A percentile compares a stretch with the other conserved stretches of the same genome.
These are phyloP conservation scores for Erythrophleum ivorense DNA, from an alignment of 331 rosid species.

Conservation along the genomic window DNA sequence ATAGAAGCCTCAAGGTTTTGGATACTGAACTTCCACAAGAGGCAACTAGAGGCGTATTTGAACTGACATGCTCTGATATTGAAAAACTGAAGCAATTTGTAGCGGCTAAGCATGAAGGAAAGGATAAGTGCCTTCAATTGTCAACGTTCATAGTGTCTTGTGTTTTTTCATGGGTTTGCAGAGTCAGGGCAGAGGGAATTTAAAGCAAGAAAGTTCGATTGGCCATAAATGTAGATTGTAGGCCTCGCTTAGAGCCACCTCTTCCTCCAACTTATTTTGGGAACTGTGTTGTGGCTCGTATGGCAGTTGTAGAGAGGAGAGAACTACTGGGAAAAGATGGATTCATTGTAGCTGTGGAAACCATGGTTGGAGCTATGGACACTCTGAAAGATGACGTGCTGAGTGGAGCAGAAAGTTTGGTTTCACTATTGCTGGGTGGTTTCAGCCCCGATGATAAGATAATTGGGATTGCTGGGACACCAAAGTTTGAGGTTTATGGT, in stretches of 20 bases:
- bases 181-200: conserved; percentile 38
- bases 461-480: conserved; percentile 33
- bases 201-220: not conserved
- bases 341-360: conserved; percentile 36
- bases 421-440: conserved; percentile 20
- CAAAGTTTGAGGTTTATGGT: conserved; percentile 35
- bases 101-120: not conserved
- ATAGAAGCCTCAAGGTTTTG: conserved; percentile 43
- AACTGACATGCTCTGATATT: conserved; percentile 30
- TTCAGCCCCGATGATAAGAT: not conserved
- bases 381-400: conserved; percentile 39
- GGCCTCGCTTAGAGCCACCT: conserved; percentile 46
- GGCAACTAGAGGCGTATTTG: conserved; percentile 45
- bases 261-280: conserved; percentile 62
- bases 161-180: conserved; percentile 47
- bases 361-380: conserved; percentile 37
- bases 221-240: conserved; percentile 41
- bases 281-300: conserved; percentile 38
- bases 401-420: conserved; percentile 45
- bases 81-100: conserved; percentile 49
- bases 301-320: conserved; percentile 16
- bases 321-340: conserved; percentile 51
- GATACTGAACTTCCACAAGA: conserved; percentile 20
- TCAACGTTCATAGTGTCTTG: conserved; percentile 46
- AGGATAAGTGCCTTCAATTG: conserved; percentile 26